Percentiles rank a stretch among this genome's conserved stretches.
Conservation (phyloP, 768 basidiomycete species). For the Pulveroboletus frians region DNA sequence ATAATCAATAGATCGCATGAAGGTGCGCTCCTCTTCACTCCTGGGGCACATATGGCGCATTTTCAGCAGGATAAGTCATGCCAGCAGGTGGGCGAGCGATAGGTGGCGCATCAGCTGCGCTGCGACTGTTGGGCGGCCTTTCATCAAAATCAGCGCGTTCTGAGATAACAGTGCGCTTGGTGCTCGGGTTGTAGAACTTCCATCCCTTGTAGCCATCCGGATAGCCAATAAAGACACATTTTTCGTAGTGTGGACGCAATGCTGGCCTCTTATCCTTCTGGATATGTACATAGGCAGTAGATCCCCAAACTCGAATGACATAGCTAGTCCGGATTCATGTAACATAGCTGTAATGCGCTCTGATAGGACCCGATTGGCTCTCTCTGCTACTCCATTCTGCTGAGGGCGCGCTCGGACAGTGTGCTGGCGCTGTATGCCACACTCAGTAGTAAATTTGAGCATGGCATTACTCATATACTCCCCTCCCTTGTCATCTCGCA, state of each 20-base stretch:
- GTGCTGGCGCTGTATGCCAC: slow-evolving; percentile 15
- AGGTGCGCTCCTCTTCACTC: not conserved
- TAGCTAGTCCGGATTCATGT: not conserved
- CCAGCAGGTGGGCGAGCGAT: too few relatives aligned
- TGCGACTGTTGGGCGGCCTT: too few relatives aligned
- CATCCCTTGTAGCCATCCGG: not conserved
- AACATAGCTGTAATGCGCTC: slow-evolving; percentile 20
- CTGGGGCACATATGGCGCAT: too few relatives aligned
- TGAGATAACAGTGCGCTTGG: not conserved
- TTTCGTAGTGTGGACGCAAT: not conserved
- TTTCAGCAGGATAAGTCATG: too few relatives aligned
- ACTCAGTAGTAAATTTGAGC: not conserved
- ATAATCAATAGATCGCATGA: not conserved
- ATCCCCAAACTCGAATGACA: slow-evolving; percentile 8
- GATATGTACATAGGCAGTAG: not conserved
- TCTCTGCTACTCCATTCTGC: not conserved
- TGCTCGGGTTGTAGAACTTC: not conserved
- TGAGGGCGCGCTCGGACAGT: not conserved
- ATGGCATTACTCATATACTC: slow-evolving; percentile 30
- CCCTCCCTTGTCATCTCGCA: slow-evolving; percentile 29
- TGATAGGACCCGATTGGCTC: not conserved
- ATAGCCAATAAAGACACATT: not conserved
- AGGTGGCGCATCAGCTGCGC: too few relatives aligned
- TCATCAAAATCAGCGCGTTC: too few relatives aligned
- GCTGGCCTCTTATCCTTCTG: not conserved